Conservation (phyloP, 192 early-diverging fungal species). For the Ambispora gerdemannii region DNA sequence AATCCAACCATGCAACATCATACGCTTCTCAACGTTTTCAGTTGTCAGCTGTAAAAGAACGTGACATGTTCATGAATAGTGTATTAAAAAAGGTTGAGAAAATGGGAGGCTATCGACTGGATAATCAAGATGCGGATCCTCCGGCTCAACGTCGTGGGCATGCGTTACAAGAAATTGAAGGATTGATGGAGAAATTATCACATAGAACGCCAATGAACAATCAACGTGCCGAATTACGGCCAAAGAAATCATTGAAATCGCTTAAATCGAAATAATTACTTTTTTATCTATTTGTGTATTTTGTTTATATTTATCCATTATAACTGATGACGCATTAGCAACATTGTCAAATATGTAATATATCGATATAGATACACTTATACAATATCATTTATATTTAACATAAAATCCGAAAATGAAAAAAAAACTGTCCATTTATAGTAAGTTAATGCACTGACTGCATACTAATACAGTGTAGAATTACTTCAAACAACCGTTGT, state of each 20-base stretch:
- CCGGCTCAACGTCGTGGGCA: constrained; percentile 27
- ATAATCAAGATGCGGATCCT: constrained; percentile 47
- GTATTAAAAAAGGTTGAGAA: constrained; percentile 49
- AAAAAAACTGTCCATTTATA: too few relatives aligned
- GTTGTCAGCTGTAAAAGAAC: constrained; percentile 45
- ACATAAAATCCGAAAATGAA: too few relatives aligned
- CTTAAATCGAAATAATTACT: too few relatives aligned
- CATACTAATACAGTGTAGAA: too few relatives aligned
- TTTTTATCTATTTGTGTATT: too few relatives aligned
- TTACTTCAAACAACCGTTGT: too few relatives aligned
- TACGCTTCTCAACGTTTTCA: constrained; percentile 46
- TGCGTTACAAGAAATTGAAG: constrained; percentile 15
- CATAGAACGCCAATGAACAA: constrained; percentile 19
- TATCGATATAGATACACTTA: too few relatives aligned
- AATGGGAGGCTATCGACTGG: constrained; percentile 37
- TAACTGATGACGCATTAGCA: too few relatives aligned
- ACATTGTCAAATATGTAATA: too few relatives aligned
- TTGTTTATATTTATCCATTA: too few relatives aligned
- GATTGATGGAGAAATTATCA: constrained; percentile 1
- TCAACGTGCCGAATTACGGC: constrained; percentile 19
- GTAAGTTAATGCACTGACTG: too few relatives aligned
- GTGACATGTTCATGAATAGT: constrained; percentile 41
- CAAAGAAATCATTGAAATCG: constrained; percentile 15
- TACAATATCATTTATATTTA: too few relatives aligned
- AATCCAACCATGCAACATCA: constrained; percentile 33